Base-by-base conservation (phyloP, 306 rosid genomes). In the Inga leiocalycina region DNA sequence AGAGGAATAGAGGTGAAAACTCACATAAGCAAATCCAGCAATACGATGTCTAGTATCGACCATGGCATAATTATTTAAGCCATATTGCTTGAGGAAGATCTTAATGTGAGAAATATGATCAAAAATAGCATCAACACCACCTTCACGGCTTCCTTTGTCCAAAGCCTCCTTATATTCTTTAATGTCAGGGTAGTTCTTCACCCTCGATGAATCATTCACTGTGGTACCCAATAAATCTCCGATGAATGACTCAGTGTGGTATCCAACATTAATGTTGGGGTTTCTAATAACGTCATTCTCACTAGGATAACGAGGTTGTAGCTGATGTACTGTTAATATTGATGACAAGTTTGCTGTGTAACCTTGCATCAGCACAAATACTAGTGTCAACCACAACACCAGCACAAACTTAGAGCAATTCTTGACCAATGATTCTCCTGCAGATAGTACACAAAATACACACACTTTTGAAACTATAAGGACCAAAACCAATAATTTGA, bases 11-110 rank as follows among this genome's bases (percentile, higher is more conserved):
- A 59, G 66, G n/a, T 2, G 22, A 17, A n/a, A 22, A 61, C 67
- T 61, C 67, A 83, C 89, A 44, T 80, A 86, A 34, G 78, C 89
- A 51, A 83, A 51, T n/a, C 89, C 89, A 72, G 27, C 83, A 12
- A 20, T 76, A 2, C 43, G 84, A 32, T 61, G 65, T 7, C 1
- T 48, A 32, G 89, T 65, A 8, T 27, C 51, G 20, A 67, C 51
- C 68, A 71, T 65, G 39, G 35, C 70, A 49, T 82, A 52, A n/a
- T 49, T 30, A n/a, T 49, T 30, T 12, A 61, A 84, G 34, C 77
- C 32, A 84, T 51, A 51, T 16, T 51, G 19, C 57, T 51, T 51
- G n/a, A 51, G 57, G 57, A 51, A 51, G 57, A 51, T 2, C 57
- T 51, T 51, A 13, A 51, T 0, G 7, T 15, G 6, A 0, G 57